phyloP scores from a whole-genome alignment of 2,329 filamentous ascomycete species.

The Fusarium paranaense region DNA sequence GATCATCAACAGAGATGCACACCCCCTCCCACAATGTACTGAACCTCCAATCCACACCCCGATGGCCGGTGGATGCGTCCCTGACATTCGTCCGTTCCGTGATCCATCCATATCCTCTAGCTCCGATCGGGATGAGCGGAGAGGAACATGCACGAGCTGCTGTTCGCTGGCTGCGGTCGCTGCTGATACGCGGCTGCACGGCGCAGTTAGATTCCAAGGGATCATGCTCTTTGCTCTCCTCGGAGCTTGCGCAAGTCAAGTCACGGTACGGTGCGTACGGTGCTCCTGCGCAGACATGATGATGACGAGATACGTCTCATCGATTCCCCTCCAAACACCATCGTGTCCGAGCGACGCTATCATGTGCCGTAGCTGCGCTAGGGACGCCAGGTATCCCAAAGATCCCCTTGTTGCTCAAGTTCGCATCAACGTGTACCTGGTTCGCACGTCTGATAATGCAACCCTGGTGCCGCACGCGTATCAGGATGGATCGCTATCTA shows the following conservation, averaged over 20 bases:
- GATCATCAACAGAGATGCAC: constrained; percentile 9
- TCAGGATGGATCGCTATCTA: constrained; percentile 15
- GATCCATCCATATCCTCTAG: constrained; percentile 31
- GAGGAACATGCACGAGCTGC: constrained; percentile 28
- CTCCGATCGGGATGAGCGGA: constrained; percentile 39
- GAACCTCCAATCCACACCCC: constrained; percentile 11
- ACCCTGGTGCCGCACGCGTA: constrained; percentile 33
- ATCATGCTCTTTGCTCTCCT: not conserved
- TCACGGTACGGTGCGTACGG: constrained; percentile 7
- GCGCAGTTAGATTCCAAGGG: constrained; percentile 12
- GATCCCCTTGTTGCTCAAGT: constrained; percentile 25
- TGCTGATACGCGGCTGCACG: constrained; percentile 14
- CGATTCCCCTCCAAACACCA: constrained; percentile 12
- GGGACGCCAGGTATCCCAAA: constrained; percentile 23
- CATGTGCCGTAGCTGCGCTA: constrained; percentile 30
- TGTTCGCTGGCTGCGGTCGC: constrained; percentile 1
- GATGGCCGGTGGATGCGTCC: constrained; percentile 33
- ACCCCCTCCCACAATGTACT: constrained; percentile 13
- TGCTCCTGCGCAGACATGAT: not conserved
- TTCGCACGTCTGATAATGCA: constrained; percentile 34
- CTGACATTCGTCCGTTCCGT: constrained; percentile 38
- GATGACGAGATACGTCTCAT: constrained; percentile 30
- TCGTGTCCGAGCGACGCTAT: constrained; percentile 13
- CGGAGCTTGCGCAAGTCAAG: constrained; percentile 5
- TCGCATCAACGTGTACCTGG: constrained; percentile 33